phyloP scores from a whole-genome alignment of 2,329 filamentous ascomycete species.

The Cryphonectria nitschkei region DNA sequence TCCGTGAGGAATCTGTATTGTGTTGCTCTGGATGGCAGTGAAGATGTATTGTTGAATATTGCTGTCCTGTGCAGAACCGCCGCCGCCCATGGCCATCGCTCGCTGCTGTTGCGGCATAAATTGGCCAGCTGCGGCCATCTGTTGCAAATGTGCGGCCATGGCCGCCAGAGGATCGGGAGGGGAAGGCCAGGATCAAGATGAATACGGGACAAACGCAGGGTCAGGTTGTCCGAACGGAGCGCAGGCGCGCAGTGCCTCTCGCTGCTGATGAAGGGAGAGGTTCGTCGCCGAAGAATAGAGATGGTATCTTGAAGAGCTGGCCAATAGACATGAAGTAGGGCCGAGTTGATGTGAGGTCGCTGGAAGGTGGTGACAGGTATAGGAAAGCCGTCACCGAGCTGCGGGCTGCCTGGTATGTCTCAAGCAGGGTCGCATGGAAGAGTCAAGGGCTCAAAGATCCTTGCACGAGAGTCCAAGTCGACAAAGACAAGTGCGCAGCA shows the following conservation, averaged over 20 bases:
- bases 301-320: constrained; percentile 8
- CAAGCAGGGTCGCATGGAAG: constrained; percentile 23
- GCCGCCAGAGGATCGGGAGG: constrained; percentile 42
- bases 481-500: constrained; percentile 5
- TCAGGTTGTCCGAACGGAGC: constrained; percentile 16
- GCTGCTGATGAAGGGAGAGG: constrained; percentile 20
- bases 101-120: constrained; percentile 49
- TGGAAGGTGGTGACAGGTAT: constrained; percentile 29
- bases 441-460: constrained; percentile 14
- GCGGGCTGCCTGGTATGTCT: constrained; percentile 39
- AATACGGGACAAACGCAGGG: constrained; percentile 14
- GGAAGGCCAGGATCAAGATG: constrained; percentile 23
- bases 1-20: constrained; percentile 27
- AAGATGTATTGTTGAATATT: constrained; percentile 45
- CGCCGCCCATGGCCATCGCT: constrained; percentile 20
- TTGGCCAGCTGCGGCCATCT: constrained; percentile 54
- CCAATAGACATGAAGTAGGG: constrained; percentile 20
- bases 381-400: constrained; percentile 33
- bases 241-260: constrained; percentile 29
- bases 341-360: constrained; percentile 18
- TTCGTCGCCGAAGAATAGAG: constrained; percentile 22
- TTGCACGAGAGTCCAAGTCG: constrained; percentile 18
- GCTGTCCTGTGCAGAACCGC: constrained; percentile 35
- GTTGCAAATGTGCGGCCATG: constrained; percentile 65
- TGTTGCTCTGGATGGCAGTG: constrained; percentile 36